phyloP scores from a whole-genome alignment of 345 rosid genomes.

The Erodium maritimum region DNA sequence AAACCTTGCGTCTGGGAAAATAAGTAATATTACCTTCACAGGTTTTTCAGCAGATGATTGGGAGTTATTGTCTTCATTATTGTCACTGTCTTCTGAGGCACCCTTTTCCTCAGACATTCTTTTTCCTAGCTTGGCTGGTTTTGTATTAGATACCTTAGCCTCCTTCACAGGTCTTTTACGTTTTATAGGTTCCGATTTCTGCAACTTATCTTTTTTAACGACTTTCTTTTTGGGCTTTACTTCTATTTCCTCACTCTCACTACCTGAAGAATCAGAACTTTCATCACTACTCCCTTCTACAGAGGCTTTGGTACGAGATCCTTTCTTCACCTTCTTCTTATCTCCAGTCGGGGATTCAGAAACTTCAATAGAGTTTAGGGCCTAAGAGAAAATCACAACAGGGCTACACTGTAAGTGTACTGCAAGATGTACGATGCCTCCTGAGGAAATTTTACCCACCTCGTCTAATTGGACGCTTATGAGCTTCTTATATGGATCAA shows the following conservation, averaged over 20 bases:
- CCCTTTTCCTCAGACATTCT: slow-evolving; percentile 26
- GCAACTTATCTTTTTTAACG: slow-evolving; percentile 20
- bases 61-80: slow-evolving; percentile 36
- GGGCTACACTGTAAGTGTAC: not conserved
- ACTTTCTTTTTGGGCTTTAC: slow-evolving; percentile 38
- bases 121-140: slow-evolving; percentile 34
- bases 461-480: slow-evolving; percentile 50
- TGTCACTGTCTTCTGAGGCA: slow-evolving; percentile 34
- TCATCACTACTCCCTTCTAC: slow-evolving; percentile 22
- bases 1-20: slow-evolving; percentile 2
- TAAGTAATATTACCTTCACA: slow-evolving; percentile 33
- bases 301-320: slow-evolving; percentile 26
- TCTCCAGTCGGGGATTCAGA: slow-evolving; percentile 22
- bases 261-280: slow-evolving; percentile 32
- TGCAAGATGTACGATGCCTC: slow-evolving; percentile 7
- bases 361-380: slow-evolving; percentile 30
- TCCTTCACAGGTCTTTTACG: slow-evolving; percentile 38
- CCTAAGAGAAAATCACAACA: slow-evolving; percentile 19
- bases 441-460: slow-evolving; percentile 21
- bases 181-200: slow-evolving; percentile 36
- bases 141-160: slow-evolving; percentile 29
- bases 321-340: slow-evolving; percentile 28
- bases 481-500: slow-evolving; percentile 62
- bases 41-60: slow-evolving; percentile 39
- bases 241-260: slow-evolving; percentile 24